Evolutionary conservation across 768 basidiomycete species (phyloP), one percentile per base, ranked within the genome.

Genomic region (Auricularia auricula-judae): DNA sequence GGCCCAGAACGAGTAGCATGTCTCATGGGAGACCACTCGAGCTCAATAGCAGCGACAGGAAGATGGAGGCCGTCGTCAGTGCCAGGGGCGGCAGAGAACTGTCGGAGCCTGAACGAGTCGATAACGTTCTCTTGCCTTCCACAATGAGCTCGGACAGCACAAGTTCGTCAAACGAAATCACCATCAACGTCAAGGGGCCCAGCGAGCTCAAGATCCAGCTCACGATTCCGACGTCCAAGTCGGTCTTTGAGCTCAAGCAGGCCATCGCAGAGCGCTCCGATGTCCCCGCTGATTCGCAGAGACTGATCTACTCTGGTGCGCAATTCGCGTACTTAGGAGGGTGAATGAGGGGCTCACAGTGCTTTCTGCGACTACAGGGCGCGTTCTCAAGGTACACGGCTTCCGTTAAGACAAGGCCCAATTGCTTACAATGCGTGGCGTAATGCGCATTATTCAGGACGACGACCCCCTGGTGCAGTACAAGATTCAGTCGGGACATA

Each of bases 181-280:
- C 56, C 7, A 35, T 59, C 64, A 68, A 62, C 56, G 62, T 68
- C 64, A 68, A 66, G 65, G 91, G 94, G 5, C 93, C 94, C 0
- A 91, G 84, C 71, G 95, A 98, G 76, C 81, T 96, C 76, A 98
- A 97, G 79, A 83, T 98, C 39, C 85, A 92, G 72, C 87, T 98
- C 65, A 80, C 84, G 36, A 93, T 98, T 71, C 76, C 81, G 61
- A 81, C 86, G 2, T 86, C 88, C 74, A 93, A 95, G 79, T 89
- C 88, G 1, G 94, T 98, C 33, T 76, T 80, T 60, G 93, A 98
- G 67, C 86, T 99, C 72, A 99, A 99, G 80, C 82, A 86, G 66
- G 86, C 86, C 36, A 91, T 99, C 76, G 89, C 93, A 7, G 86
- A 79, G 35, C 86, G 91, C 77, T 87, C 89, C 2, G 86, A 93